Conservation (phyloP, 2,329 filamentous ascomycete genomes). For the Pseudogymnoascus sp. region DNA sequence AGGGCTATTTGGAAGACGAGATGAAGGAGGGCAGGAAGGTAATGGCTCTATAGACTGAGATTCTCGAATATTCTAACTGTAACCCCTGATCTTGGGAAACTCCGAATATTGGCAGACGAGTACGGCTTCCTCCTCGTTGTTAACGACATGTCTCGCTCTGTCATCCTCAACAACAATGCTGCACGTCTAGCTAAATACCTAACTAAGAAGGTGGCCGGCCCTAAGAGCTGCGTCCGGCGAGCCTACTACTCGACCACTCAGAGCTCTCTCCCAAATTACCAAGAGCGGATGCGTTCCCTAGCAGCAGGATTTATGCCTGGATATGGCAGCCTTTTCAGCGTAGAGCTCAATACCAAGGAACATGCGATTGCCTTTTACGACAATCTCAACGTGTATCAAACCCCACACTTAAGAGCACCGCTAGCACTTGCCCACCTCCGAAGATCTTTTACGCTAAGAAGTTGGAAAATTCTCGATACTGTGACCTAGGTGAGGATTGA, state of each 20-base stretch:
- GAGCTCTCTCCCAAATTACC: slow-evolving; percentile 19
- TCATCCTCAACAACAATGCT: slow-evolving; percentile 36
- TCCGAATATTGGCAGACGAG: slow-evolving; percentile 33
- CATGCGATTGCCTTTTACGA: slow-evolving; percentile 41
- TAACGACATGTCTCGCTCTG: slow-evolving; percentile 33
- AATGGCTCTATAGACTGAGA: slow-evolving; percentile 42
- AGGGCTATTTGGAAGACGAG: slow-evolving; percentile 33
- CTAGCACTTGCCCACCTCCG: slow-evolving; percentile 42
- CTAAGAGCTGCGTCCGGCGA: slow-evolving; percentile 26
- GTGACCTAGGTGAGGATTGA: slow-evolving; percentile 16
- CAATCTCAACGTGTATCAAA: slow-evolving; percentile 38
- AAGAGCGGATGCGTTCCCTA: slow-evolving; percentile 19
- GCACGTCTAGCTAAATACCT: slow-evolving; percentile 33
- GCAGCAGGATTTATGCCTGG: slow-evolving; percentile 41
- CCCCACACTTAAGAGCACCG: slow-evolving; percentile 46
- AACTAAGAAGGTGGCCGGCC: slow-evolving; percentile 19
- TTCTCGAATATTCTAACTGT: slow-evolving; percentile 37
- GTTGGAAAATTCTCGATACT: slow-evolving; percentile 13
- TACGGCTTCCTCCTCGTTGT: slow-evolving; percentile 27
- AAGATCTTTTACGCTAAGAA: slow-evolving; percentile 17
- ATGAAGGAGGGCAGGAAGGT: slow-evolving; percentile 28
- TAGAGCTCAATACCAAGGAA: slow-evolving; percentile 39
- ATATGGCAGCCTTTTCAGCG: slow-evolving; percentile 45
- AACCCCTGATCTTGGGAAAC: slow-evolving; percentile 32
- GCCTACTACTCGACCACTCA: slow-evolving; percentile 37